These are phyloP conservation scores for Acanthamoeba healyi DNA, from an alignment of 208 protist species.

Conservation along the genomic window DNA sequence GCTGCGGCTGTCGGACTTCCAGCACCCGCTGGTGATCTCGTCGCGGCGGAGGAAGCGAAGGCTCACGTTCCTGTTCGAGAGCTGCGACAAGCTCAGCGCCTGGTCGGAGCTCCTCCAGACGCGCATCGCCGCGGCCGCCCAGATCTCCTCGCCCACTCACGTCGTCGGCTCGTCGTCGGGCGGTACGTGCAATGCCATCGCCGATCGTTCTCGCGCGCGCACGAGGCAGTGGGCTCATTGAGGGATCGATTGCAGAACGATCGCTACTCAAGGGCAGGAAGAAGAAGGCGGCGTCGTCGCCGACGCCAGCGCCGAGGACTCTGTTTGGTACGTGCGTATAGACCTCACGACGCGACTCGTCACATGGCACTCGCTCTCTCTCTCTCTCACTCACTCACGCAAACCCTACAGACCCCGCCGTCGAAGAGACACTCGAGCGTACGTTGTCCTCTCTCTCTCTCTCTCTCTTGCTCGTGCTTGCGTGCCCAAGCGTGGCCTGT, in stretches of 20 bases:
- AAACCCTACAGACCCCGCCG: background rate
- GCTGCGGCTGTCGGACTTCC: background rate
- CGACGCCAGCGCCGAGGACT: too few relatives aligned
- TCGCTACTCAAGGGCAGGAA: background rate
- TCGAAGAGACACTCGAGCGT: background rate
- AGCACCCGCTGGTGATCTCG: background rate
- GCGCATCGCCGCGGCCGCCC: background rate
- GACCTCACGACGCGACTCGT: too few relatives aligned
- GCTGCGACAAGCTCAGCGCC: background rate
- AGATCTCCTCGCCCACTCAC: background rate
- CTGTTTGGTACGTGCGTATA: background rate
- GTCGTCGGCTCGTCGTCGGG: background rate
- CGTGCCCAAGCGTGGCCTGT: too few relatives aligned
- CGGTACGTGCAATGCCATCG: too few relatives aligned
- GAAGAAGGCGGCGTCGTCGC: background rate
- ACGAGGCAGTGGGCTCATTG: too few relatives aligned
- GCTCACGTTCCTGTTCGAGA: slow-evolving; percentile 5
- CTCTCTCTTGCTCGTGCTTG: too few relatives aligned
- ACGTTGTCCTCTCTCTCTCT: too few relatives aligned
- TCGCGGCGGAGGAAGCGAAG: background rate
- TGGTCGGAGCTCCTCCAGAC: background rate
- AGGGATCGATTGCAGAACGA: too few relatives aligned
- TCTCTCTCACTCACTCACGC: too few relatives aligned
- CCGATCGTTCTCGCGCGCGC: too few relatives aligned
- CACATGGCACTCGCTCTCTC: too few relatives aligned